Evolutionary conservation across 1,139 yeast species (phyloP).

Genomic region (Pichia terricola): DNA sequence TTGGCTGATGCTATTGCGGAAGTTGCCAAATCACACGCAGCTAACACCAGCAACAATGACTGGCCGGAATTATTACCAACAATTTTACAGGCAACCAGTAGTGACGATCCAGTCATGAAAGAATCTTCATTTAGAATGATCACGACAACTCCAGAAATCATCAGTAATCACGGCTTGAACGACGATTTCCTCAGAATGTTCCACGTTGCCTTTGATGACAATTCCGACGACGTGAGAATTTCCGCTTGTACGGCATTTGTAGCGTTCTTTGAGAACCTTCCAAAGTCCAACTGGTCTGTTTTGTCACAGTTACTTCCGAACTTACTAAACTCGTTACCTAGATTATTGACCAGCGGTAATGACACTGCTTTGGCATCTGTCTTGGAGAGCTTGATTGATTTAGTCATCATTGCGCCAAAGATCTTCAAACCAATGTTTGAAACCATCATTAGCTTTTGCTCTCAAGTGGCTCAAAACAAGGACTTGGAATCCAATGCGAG

Average conservation of each 20-base stretch:
- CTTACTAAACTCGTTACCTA: constrained; percentile 77
- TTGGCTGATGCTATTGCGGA: constrained; percentile 92
- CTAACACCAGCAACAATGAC: constrained; percentile 21
- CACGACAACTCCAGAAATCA: constrained; percentile 72
- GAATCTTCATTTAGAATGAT: constrained; percentile 89
- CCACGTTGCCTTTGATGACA: constrained; percentile 70
- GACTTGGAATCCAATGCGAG: constrained; percentile 75
- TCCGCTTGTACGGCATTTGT: constrained; percentile 91
- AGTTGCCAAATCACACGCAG: constrained; percentile 51
- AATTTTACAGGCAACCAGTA: constrained; percentile 49
- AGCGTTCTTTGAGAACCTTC: constrained; percentile 74
- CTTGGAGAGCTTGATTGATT: constrained; percentile 80
- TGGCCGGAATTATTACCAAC: constrained; percentile 81
- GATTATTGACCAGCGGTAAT: constrained; percentile 68
- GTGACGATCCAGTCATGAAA: constrained; percentile 60
- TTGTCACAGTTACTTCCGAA: constrained; percentile 76
- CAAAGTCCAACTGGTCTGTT: constrained; percentile 67
- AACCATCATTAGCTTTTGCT: constrained; percentile 73
- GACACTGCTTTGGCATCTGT: constrained; percentile 77
- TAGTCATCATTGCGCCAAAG: constrained; percentile 90
- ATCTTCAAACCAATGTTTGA: constrained; percentile 87
- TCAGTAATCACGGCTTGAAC: constrained; percentile 45
- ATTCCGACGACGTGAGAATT: constrained; percentile 73
- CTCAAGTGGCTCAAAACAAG: constrained; percentile 70
- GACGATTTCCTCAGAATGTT: constrained; percentile 59